Evolutionary conservation across 225 moss, liverwort and hornwort species (phyloP).

Genomic region (Physcomitrellopsis africana): DNA sequence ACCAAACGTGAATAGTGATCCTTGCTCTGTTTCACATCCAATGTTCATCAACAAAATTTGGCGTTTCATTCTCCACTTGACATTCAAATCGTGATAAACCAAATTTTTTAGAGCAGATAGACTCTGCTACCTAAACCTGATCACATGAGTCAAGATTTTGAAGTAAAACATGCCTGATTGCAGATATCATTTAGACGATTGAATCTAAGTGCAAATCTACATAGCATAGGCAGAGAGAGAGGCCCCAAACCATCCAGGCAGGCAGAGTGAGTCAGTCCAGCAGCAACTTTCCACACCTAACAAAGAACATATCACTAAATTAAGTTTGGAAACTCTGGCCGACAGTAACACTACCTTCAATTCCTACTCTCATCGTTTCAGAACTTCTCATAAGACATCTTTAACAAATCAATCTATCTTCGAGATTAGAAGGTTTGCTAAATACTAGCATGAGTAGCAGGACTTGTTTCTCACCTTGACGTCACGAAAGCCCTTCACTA

Average conservation of each 20-base stretch:
- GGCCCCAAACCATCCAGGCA: conserved; percentile 74
- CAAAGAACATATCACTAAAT: conserved; percentile 25
- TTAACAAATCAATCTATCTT: not conserved
- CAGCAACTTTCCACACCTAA: conserved; percentile 62
- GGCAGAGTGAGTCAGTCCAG: conserved; percentile 91
- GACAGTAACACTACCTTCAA: not conserved
- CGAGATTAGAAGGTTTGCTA: conserved; percentile 15
- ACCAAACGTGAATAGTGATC: conserved; percentile 80
- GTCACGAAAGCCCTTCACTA: conserved; percentile 52
- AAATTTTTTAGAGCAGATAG: not conserved
- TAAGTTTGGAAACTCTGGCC: conserved; percentile 2
- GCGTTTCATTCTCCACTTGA: conserved; percentile 11
- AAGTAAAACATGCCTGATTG: not conserved
- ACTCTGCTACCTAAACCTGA: not conserved
- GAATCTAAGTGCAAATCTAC: not conserved
- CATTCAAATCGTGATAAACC: not conserved
- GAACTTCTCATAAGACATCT: conserved; percentile 4
- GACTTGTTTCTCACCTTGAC: conserved; percentile 56
- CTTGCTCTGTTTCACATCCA: conserved; percentile 63
- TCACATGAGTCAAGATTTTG: not conserved
- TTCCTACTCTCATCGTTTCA: no score
- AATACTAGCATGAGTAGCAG: conserved; percentile 20
- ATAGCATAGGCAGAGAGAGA: not conserved
- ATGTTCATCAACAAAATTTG: conserved; percentile 15
- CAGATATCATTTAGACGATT: not conserved